Base-by-base conservation (phyloP, 768 basidiomycete genomes). In the Leccinum obscurum region DNA sequence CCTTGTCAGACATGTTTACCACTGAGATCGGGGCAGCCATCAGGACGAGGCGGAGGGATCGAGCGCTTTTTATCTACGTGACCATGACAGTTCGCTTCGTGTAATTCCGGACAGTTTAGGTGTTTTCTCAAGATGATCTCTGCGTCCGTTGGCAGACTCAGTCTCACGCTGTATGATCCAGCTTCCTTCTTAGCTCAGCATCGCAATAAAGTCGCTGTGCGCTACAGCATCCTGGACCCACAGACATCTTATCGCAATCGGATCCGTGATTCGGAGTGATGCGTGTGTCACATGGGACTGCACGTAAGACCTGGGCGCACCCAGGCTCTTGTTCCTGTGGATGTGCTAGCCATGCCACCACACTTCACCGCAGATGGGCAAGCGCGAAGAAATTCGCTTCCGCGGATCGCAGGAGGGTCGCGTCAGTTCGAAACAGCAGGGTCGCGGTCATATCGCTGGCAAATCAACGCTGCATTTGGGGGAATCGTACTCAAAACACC, bases 181-280 rank as follows among this genome's bases (percentile, higher is more conserved):
- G 44, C 57, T 66, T 59, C 64, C 30, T 24, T 55, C 51, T 20
- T 54, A 14, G 22, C 15, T 41, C 30, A 49, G 46, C 24, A 9
- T 37, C n/a, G 6, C 32, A 5, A 13, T 11, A 20, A 32, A 9
- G 35, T 39, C 35, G 5, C 55, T 44, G 59, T 46, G 52, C 26
- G 58, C 57, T 17, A 66, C 69, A 65, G 70, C 65, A 72, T 62
- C 59, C 60, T 65, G 68, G 66, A 60, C 62, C 66, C 4, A 62
- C 61, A 62, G 4, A 15, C 41, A 34, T 57, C 60, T 68, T 69
- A 69, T 66, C 64, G 11, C 53, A 35, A 24, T 10, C 37, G 53
- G 66, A 68, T 65, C 58, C 56, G 61, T 65, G 34, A 46, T 32
- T 57, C 20, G 30, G 37, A 28, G 22, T 35, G 54, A 55, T 54